Base-by-base conservation (phyloP, 2,329 filamentous ascomycete species). In the Ophiostoma australiae region DNA sequence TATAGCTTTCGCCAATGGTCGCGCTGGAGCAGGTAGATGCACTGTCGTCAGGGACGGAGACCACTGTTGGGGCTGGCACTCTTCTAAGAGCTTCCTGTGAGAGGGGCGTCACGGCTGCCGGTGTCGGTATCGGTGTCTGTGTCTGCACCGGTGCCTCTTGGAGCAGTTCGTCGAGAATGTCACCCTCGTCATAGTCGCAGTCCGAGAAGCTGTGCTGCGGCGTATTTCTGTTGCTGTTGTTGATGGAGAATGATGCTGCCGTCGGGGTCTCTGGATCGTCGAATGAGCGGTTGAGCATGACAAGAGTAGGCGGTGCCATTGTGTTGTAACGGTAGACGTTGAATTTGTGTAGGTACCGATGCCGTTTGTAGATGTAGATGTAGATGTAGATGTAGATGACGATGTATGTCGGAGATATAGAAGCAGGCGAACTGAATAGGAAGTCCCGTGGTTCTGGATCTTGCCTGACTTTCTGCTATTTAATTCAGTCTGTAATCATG, bases 91-190 rank as follows among this genome's bases (percentile, higher is more conserved):
- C 61, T 33, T 63, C 58, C 27, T 63, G 58, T 7, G 58, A 63
- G 11, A 63, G 58, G 11, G 58, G 58, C 4, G 27, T 20, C 31
- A 35, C 23, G 10, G 67, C 20, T n/a, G 44, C 41, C 44, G 39
- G 20, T 8, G 44, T 4, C 5, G 13, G 44, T 17, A 20, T 37
- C 41, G 17, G 17, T 33, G 20, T 39, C 20, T 31, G 27, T 3
- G 27, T 31, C 27, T 31, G 27, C 27, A 31, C 35, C 7, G 63
- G 37, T 67, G 71, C 15, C 15, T 55, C 71, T 31, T 69, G 69
- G 0, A 72, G 65, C 66, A 72, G 69, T 33, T 68, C 69, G 35
- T 72, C 71, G 17, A 72, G 66, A n/a, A 72, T 72, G 37, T 72
- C 71, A 41, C 71, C 71, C 41, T 70, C 69, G 44, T 72, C 71